phyloP scores from a whole-genome alignment of 2,329 filamentous ascomycete genomes.

The Fusarium begoniae region DNA sequence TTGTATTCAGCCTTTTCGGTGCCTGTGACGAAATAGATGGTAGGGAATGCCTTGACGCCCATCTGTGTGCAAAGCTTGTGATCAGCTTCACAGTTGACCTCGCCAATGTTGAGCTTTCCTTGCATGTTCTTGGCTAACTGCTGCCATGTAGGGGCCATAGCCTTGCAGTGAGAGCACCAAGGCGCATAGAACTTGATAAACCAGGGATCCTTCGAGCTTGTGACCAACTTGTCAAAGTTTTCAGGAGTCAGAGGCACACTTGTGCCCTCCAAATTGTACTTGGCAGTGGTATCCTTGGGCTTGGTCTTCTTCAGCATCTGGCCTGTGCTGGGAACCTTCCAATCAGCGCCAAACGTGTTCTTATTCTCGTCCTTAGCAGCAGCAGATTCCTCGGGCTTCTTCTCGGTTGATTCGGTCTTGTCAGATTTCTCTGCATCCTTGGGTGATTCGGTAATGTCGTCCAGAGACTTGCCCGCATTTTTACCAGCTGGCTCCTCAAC shows the following conservation, averaged over 20 bases:
- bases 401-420: slow-evolving; percentile 40
- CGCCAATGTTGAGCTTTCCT: slow-evolving; percentile 87
- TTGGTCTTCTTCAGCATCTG: slow-evolving; percentile 47
- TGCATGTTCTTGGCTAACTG: slow-evolving; percentile 93
- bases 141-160: slow-evolving; percentile 88
- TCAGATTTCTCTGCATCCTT: slow-evolving; percentile 38
- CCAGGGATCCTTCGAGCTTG: slow-evolving; percentile 90
- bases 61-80: slow-evolving; percentile 92
- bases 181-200: slow-evolving; percentile 99
- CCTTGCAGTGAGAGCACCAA: slow-evolving; percentile 96
- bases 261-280: slow-evolving; percentile 78
- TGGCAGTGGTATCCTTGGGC: slow-evolving; percentile 59
- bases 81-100: slow-evolving; percentile 94
- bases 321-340: slow-evolving; percentile 45
- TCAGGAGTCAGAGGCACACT: slow-evolving; percentile 83
- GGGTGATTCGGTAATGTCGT: slow-evolving; percentile 40
- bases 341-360: slow-evolving; percentile 40
- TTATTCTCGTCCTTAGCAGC: slow-evolving; percentile 42
- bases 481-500: slow-evolving; percentile 29
- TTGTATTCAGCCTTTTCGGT: slow-evolving; percentile 93
- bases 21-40: slow-evolving; percentile 90
- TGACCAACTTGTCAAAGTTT: slow-evolving; percentile 86
- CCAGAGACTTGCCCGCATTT: slow-evolving; percentile 19
- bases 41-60: slow-evolving; percentile 81
- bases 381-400: slow-evolving; percentile 33